Evolutionary conservation across 345 rosid species (phyloP).

Genomic region (Geranium brycei): DNA sequence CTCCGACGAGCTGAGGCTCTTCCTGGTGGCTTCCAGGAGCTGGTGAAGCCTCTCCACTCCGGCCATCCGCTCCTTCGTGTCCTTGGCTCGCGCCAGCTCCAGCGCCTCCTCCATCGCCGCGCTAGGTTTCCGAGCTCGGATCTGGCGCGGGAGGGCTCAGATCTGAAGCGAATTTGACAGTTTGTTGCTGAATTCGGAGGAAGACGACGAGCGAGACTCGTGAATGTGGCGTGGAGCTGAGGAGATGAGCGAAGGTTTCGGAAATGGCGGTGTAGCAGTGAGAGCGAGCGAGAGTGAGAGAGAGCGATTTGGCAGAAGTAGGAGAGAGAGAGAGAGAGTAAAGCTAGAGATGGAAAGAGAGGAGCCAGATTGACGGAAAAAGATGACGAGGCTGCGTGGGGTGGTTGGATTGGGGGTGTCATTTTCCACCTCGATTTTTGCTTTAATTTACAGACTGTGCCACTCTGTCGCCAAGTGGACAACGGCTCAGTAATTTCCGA

Average conservation of each 20-base stretch:
- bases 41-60: constrained; percentile 89
- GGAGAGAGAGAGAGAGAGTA: no score
- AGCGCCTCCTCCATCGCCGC: constrained; percentile 80
- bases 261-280: constrained; percentile 11
- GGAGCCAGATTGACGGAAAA: no score
- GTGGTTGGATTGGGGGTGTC: no score
- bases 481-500: no score
- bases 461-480: no score
- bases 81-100: constrained; percentile 95
- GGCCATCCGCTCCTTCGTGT: constrained; percentile 98
- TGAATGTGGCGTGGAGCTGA: background rate
- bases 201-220: constrained; percentile 1
- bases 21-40: constrained; percentile 74
- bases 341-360: no score
- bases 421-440: no score
- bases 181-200: constrained; percentile 11
- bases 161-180: constrained; percentile 25
- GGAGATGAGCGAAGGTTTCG: background rate
- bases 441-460: no score
- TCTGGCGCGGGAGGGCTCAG: constrained; percentile 28
- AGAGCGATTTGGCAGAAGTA: constrained; percentile 24
- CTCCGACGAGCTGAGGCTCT: constrained; percentile 60
- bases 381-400: no score
- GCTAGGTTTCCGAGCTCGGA: constrained; percentile 18
- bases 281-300: constrained; percentile 21